phyloP scores from a whole-genome alignment of 345 rosid species.

The Salix koriyanagi region DNA sequence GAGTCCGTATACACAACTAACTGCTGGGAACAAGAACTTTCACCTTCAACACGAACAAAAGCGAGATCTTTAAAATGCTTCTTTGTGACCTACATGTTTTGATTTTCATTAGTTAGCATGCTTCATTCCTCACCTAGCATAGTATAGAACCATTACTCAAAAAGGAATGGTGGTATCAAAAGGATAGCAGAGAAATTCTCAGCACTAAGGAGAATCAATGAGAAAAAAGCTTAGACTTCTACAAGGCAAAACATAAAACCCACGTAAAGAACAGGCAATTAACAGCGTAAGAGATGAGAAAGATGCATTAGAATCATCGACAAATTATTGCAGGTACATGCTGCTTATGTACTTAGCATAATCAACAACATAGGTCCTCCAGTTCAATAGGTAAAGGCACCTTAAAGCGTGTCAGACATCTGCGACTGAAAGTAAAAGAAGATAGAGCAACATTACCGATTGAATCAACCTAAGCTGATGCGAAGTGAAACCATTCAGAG shows the following conservation, averaged over 20 bases:
- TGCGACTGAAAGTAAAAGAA: not conserved
- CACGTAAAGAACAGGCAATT: no score
- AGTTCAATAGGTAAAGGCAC: not conserved
- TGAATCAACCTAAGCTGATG: slow-evolving; percentile 76
- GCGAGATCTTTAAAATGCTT: slow-evolving; percentile 79
- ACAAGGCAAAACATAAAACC: no score
- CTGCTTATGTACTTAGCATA: not conserved
- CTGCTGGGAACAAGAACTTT: slow-evolving; percentile 36
- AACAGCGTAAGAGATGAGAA: no score
- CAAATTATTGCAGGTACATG: no score
- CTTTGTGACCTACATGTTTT: slow-evolving; percentile 40
- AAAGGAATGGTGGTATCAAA: no score
- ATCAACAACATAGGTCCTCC: no score
- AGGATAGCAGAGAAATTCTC: no score
- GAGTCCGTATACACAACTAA: slow-evolving; percentile 68
- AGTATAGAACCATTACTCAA: no score
- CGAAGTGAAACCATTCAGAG: slow-evolving; percentile 61
- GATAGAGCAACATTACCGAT: slow-evolving; percentile 37
- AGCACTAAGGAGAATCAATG: no score
- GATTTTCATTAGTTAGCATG: not conserved
- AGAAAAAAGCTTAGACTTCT: no score
- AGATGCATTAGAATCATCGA: no score
- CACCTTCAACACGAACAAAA: slow-evolving; percentile 37
- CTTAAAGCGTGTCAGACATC: not conserved
- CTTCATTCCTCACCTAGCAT: not conserved